A percentile compares a stretch with the other conserved stretches of the same genome.
These are phyloP conservation scores for Lineolata rhizophorae DNA, from an alignment of 495 filamentous ascomycete genomes.

Conservation along the genomic window DNA sequence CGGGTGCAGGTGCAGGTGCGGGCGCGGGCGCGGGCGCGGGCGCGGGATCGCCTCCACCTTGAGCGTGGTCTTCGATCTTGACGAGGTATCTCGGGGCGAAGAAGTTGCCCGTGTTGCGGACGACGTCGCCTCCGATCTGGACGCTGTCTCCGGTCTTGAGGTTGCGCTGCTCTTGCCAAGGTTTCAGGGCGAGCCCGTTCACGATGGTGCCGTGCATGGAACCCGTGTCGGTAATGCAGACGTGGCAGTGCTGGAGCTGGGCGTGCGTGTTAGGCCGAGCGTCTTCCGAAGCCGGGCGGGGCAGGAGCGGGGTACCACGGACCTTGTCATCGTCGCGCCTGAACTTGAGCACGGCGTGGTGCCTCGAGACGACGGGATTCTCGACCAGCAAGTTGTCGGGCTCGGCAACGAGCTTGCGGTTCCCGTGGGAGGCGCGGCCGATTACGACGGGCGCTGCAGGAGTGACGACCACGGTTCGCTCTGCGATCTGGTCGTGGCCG, in stretches of 20 bases:
- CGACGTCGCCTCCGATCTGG: not conserved
- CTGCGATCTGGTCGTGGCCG: constrained; percentile 6
- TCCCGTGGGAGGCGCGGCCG: not conserved
- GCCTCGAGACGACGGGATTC: not conserved
- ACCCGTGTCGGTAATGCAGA: not conserved
- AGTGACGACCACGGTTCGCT: constrained; percentile 6
- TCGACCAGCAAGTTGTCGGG: not conserved
- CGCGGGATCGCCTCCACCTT: too few species aligned
- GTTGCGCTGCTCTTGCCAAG: not conserved
- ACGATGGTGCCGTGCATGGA: not conserved
- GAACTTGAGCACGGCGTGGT: too few species aligned
- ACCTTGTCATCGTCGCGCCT: too few species aligned
- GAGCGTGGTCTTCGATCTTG: too few species aligned
- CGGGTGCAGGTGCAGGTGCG: too few species aligned
- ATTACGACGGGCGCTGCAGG: not conserved
- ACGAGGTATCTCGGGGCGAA: too few species aligned
- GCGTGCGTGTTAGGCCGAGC: too few species aligned
- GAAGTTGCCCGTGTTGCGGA: too few species aligned
- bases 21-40: too few species aligned
- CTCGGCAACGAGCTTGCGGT: not conserved
- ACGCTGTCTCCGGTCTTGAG: not conserved
- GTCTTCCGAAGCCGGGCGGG: too few species aligned
- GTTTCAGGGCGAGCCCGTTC: not conserved
- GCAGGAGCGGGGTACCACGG: too few species aligned
- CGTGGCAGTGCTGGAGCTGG: not conserved